Evolutionary conservation across 805 yeast genomes (phyloP).

Genomic region (Tetrapisispora pingtungensis): DNA sequence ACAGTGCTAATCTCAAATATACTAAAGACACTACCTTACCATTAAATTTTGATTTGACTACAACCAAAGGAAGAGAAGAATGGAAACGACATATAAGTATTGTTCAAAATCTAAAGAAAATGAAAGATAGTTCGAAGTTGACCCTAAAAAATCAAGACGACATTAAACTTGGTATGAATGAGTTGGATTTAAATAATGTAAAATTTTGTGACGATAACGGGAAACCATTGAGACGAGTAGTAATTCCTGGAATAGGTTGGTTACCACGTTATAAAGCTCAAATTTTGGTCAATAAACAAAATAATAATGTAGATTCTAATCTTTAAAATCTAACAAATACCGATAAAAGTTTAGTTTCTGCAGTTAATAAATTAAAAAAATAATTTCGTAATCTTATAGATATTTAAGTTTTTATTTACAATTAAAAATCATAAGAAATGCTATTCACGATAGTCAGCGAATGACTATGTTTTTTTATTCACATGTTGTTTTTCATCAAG

Average conservation of each 20-base stretch:
- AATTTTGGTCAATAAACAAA: background rate
- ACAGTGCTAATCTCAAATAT: too few species aligned
- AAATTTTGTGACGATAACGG: constrained; percentile 1
- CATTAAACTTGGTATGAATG: background rate
- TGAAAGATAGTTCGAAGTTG: too few species aligned
- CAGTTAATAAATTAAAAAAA: too few species aligned
- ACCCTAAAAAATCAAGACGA: too few species aligned
- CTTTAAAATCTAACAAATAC: too few species aligned
- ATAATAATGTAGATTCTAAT: too few species aligned
- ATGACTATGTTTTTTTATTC: background rate
- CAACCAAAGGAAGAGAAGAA: constrained; percentile 1
- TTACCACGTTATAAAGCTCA: constrained; percentile 1
- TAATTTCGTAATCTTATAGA: background rate
- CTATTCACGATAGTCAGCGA: background rate
- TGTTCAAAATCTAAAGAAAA: background rate
- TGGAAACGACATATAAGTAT: constrained; percentile 1
- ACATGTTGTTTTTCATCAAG: background rate
- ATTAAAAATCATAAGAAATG: background rate
- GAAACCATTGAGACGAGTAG: constrained; percentile 2
- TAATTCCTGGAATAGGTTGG: constrained; percentile 3
- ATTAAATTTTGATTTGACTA: constrained; percentile 1
- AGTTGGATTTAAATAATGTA: background rate
- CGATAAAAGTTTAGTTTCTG: too few species aligned
- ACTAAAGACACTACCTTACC: too few species aligned
- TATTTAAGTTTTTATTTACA: background rate